A percentile compares a stretch with the other conserved stretches of the same genome.
Conservation (phyloP, 2,329 filamentous ascomycete genomes). For the Xylaria sp. region DNA sequence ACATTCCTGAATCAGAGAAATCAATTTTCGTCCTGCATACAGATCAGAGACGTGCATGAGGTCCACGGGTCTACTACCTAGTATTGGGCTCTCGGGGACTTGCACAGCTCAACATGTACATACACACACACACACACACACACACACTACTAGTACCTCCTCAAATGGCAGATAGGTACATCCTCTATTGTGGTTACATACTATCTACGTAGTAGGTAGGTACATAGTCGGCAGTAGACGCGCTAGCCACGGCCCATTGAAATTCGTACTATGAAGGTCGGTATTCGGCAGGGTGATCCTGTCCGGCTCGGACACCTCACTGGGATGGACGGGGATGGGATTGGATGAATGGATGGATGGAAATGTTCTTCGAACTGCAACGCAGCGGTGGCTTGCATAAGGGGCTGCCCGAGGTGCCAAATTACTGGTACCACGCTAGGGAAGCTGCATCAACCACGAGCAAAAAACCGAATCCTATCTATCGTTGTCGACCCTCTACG, state of each 20-base stretch:
- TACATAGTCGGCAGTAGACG: too few species aligned
- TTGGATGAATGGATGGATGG: conserved; percentile 4
- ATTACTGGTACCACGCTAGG: conserved; percentile 13
- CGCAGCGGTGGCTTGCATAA: conserved; percentile 16
- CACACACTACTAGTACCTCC: too few species aligned
- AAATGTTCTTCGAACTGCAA: not conserved
- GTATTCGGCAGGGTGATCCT: not conserved
- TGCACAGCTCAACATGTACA: too few species aligned
- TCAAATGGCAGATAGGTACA: too few species aligned
- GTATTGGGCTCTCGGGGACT: too few species aligned
- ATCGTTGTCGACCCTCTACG: too few species aligned
- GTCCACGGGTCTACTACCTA: too few species aligned
- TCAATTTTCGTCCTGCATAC: conserved; percentile 1
- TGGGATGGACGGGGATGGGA: not conserved
- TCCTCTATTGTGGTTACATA: too few species aligned
- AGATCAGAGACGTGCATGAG: conserved; percentile 4
- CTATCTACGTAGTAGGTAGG: too few species aligned
- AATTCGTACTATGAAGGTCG: too few species aligned
- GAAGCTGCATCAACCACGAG: conserved; percentile 1
- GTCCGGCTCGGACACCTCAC: too few species aligned
- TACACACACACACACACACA: too few species aligned
- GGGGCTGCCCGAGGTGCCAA: conserved; percentile 5
- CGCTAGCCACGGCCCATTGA: not conserved
- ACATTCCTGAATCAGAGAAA: conserved; percentile 1
- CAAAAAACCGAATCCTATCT: not conserved